Evolutionary conservation across 805 yeast species (phyloP).

Genomic region (Lachancea mirantina): DNA sequence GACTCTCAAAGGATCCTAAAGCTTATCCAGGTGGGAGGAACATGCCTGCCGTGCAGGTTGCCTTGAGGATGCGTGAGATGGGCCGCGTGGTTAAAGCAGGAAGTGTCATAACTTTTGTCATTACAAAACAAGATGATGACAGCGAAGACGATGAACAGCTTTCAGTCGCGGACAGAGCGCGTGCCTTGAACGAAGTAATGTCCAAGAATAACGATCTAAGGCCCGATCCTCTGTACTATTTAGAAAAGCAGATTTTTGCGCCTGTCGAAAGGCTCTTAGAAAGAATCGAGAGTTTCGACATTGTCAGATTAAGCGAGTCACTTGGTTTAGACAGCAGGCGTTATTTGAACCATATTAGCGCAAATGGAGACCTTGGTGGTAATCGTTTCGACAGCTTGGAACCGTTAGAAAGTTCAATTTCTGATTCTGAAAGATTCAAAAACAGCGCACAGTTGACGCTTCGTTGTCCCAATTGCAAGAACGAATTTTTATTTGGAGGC

Average conservation of each 20-base stretch:
- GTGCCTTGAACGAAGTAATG: conserved; percentile 69
- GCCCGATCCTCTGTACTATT: conserved; percentile 73
- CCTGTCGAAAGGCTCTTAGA: conserved; percentile 86
- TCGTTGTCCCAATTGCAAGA: conserved; percentile 53
- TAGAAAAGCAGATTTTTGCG: conserved; percentile 82
- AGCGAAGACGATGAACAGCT: conserved; percentile 16
- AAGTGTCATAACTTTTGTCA: conserved; percentile 80
- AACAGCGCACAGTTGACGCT: conserved; percentile 50
- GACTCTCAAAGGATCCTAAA: conserved; percentile 79
- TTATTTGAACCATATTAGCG: conserved; percentile 38
- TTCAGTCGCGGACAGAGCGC: conserved; percentile 72
- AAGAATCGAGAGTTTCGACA: conserved; percentile 80
- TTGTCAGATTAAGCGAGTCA: conserved; percentile 64
- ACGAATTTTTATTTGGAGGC: conserved; percentile 65
- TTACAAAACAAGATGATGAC: conserved; percentile 43
- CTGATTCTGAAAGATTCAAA: conserved; percentile 78
- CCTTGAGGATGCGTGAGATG: conserved; percentile 65
- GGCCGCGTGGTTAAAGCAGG: conserved; percentile 88
- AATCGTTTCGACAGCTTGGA: conserved; percentile 39
- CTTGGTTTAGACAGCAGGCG: conserved; percentile 71
- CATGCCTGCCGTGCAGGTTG: conserved; percentile 89
- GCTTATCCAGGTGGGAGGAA: conserved; percentile 75
- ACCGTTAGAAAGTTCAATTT: conserved; percentile 74
- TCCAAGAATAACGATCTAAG: conserved; percentile 41
- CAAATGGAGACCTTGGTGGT: conserved; percentile 22